phyloP scores from a whole-genome alignment of 768 basidiomycete species.

The Tubosaeta brunneosetosa region DNA sequence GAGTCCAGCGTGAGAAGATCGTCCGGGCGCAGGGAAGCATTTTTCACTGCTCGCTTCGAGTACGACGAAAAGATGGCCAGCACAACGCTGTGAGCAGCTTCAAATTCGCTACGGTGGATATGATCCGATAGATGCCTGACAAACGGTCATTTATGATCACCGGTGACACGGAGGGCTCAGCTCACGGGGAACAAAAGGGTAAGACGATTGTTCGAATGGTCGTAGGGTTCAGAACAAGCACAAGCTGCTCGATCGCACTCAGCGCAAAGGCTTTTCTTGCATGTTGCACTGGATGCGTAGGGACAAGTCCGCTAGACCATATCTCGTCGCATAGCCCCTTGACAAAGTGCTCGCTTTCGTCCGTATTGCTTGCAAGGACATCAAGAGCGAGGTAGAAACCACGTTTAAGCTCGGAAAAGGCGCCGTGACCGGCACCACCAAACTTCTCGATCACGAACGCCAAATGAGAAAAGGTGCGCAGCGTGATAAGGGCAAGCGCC shows the following conservation, averaged over 20 bases:
- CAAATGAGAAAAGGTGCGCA: constrained; percentile 59
- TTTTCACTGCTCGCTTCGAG: constrained; percentile 35
- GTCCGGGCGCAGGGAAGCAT: constrained; percentile 2
- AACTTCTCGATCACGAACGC: constrained; percentile 79
- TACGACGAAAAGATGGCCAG: constrained; percentile 67
- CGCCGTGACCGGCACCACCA: constrained; percentile 54
- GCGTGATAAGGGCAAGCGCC: constrained; percentile 47
- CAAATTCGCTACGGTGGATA: constrained; percentile 68
- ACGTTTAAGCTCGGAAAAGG: constrained; percentile 69
- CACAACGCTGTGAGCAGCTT: constrained; percentile 82
- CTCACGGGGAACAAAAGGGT: constrained; percentile 64
- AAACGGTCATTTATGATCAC: not conserved
- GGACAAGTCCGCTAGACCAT: constrained; percentile 21
- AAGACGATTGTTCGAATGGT: constrained; percentile 55
- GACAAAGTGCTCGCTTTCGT: constrained; percentile 37
- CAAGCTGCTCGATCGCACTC: constrained; percentile 73
- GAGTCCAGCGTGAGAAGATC: constrained; percentile 18
- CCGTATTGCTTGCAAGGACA: constrained; percentile 46
- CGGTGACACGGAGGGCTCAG: constrained; percentile 3
- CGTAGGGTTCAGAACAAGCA: constrained; percentile 51
- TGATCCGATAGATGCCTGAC: constrained; percentile 57
- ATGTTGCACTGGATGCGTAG: constrained; percentile 23
- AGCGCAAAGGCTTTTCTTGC: constrained; percentile 58
- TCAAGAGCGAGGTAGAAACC: constrained; percentile 77
- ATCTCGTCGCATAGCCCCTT: constrained; percentile 32